Conservation (phyloP, 495 filamentous ascomycete genomes). For the Beverwykella pulmonaria region DNA sequence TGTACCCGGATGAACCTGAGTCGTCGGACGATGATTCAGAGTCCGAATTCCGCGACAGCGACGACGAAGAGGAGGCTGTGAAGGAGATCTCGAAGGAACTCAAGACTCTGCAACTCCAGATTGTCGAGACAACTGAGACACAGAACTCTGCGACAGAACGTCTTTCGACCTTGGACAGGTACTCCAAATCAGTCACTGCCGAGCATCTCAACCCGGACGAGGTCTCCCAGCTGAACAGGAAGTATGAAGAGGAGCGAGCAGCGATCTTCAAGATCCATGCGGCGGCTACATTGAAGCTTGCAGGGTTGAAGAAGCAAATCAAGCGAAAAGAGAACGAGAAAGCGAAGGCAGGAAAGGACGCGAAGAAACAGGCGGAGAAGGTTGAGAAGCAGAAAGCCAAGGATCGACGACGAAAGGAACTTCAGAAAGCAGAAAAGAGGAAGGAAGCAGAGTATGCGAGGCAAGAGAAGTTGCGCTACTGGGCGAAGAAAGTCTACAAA, state of each 20-base stretch:
- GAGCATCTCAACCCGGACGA: slow-evolving; percentile 38
- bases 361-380: slow-evolving; percentile 47
- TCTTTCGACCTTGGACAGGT: slow-evolving; percentile 25
- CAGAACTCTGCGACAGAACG: slow-evolving; percentile 45
- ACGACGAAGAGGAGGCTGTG: slow-evolving; percentile 36
- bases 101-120: slow-evolving; percentile 31
- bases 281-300: slow-evolving; percentile 41
- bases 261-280: slow-evolving; percentile 52
- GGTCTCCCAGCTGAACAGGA: slow-evolving; percentile 44
- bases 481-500: slow-evolving; percentile 60
- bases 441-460: slow-evolving; percentile 57
- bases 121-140: slow-evolving; percentile 42
- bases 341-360: slow-evolving; percentile 41
- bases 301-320: slow-evolving; percentile 38
- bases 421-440: slow-evolving; percentile 48
- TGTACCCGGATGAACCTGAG: slow-evolving; percentile 55
- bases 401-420: slow-evolving; percentile 43
- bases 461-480: slow-evolving; percentile 57
- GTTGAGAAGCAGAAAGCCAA: slow-evolving; percentile 44
- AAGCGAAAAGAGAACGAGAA: slow-evolving; percentile 46
- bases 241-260: slow-evolving; percentile 54
- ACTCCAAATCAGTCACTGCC: slow-evolving; percentile 16
- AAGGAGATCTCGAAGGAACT: slow-evolving; percentile 38
- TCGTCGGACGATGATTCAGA: slow-evolving; percentile 47
- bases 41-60: slow-evolving; percentile 41